These are phyloP conservation scores for Metarhizium brunneum DNA, from an alignment of 2,329 filamentous ascomycete genomes.

Conservation along the genomic window DNA sequence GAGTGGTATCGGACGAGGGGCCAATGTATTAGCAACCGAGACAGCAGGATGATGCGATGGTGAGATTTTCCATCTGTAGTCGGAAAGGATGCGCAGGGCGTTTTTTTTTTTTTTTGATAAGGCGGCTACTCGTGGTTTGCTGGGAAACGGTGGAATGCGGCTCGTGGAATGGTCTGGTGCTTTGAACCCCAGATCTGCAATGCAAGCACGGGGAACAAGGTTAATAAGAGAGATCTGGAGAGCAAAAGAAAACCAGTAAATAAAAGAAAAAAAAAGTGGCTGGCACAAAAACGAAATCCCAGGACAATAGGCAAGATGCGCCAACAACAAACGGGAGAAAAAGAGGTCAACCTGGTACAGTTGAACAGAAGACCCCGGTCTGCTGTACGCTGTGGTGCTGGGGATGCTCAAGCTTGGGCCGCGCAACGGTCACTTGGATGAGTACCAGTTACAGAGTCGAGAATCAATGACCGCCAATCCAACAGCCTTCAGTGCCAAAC, in stretches of 20 bases:
- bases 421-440: not conserved
- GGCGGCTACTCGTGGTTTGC: not conserved
- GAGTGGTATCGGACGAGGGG: too few species aligned
- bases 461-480: not conserved
- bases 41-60: not conserved
- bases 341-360: not conserved
- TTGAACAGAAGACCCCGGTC: not conserved
- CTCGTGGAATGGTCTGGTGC: not conserved
- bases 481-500: too few species aligned
- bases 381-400: not conserved
- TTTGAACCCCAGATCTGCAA: not conserved
- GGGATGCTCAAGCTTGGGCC: slow-evolving; percentile 2
- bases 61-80: not conserved
- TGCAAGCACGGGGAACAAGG: not conserved
- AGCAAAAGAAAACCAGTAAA: not conserved
- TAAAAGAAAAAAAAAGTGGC: too few species aligned
- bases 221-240: not conserved
- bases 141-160: not conserved
- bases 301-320: too few species aligned
- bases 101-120: not conserved
- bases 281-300: too few species aligned
- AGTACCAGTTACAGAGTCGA: not conserved
- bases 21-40: not conserved
- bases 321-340: not conserved
- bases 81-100: not conserved